phyloP scores from a whole-genome alignment of 345 rosid genomes.

The Rhodamnia argentea region DNA sequence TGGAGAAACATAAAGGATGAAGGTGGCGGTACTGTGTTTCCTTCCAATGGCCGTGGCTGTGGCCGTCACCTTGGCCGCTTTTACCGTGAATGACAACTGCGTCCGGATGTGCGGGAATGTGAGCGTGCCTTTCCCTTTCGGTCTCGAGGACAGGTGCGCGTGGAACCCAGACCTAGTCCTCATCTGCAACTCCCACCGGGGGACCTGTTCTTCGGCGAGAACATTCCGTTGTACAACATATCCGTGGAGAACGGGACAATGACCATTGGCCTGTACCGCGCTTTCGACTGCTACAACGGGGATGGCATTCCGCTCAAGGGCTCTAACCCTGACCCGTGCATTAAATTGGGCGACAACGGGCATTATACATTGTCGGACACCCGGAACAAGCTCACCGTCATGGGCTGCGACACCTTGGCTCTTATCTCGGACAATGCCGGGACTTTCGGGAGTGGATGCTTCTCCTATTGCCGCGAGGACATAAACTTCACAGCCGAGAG shows the following conservation, averaged over 20 bases:
- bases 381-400: background rate
- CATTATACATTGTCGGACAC: background rate
- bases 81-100: background rate
- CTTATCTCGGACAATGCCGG: rapidly evolving
- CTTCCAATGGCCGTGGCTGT: background rate
- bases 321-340: background rate
- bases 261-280: rapidly evolving
- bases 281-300: background rate
- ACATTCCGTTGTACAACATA: background rate
- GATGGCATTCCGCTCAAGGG: rapidly evolving
- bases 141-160: background rate
- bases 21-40: background rate
- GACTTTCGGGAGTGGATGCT: rapidly evolving
- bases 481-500: background rate
- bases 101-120: rapidly evolving
- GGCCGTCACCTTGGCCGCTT: background rate
- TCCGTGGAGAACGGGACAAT: background rate
- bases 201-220: background rate
- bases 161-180: rapidly evolving
- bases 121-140: background rate
- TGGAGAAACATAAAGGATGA: background rate
- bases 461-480: background rate
- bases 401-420: background rate
- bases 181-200: rapidly evolving
- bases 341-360: rapidly evolving